Conservation (phyloP, 2,329 filamentous ascomycete species). For the Xylaria digitata region DNA sequence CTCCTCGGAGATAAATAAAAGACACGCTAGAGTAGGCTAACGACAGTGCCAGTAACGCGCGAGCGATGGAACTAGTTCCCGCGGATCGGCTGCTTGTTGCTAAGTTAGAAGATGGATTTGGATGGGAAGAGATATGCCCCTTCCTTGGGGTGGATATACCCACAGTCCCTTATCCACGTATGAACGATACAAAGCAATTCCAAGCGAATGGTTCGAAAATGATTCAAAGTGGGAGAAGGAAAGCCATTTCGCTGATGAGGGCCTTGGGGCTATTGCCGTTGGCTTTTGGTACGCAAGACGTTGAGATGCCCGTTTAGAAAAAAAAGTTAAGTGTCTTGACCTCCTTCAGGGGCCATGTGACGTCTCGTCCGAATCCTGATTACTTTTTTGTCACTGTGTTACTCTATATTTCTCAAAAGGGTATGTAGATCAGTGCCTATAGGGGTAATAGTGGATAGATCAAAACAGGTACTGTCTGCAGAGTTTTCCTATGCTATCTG, state of each 20-base stretch:
- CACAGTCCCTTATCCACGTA: slow-evolving; percentile 33
- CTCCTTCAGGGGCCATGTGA: too few species aligned
- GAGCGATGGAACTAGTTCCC: slow-evolving; percentile 33
- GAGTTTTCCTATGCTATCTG: slow-evolving; percentile 20
- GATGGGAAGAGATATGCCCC: slow-evolving; percentile 39
- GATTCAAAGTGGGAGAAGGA: slow-evolving; percentile 20
- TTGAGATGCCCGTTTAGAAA: slow-evolving; percentile 9
- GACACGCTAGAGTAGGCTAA: slow-evolving; percentile 18
- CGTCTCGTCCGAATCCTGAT: background rate
- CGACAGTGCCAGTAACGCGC: slow-evolving; percentile 19
- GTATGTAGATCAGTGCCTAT: background rate
- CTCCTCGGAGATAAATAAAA: background rate
- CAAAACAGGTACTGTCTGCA: slow-evolving; percentile 1
- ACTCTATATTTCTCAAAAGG: slow-evolving; percentile 14
- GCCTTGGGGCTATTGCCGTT: slow-evolving; percentile 12
- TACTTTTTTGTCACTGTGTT: background rate
- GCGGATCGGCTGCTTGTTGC: slow-evolving; percentile 33
- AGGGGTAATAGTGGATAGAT: background rate
- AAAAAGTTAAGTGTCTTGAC: too few species aligned
- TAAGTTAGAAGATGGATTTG: slow-evolving; percentile 35
- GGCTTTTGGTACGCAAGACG: slow-evolving; percentile 26
- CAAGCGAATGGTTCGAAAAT: slow-evolving; percentile 10
- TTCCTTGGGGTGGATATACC: slow-evolving; percentile 34
- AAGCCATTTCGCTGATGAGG: slow-evolving; percentile 8
- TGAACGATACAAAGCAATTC: slow-evolving; percentile 35